Conservation (phyloP, 1,284 basidiomycete species). For the Ustilago sp. region DNA sequence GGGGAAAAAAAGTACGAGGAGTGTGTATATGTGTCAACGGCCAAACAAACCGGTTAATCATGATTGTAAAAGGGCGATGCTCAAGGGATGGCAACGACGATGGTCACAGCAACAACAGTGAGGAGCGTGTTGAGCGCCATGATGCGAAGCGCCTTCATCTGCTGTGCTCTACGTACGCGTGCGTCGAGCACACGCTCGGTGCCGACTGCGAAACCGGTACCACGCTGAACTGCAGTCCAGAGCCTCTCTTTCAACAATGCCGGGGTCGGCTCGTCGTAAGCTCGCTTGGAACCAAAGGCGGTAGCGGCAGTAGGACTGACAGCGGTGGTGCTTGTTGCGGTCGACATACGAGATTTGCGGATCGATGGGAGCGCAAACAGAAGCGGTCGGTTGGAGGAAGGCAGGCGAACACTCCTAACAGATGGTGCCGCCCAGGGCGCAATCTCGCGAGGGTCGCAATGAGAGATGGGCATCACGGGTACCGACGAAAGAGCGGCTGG, state of each 20-base stretch:
- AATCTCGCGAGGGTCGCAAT: constrained; percentile 26
- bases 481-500: neutral
- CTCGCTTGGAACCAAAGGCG: constrained; percentile 11
- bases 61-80: neutral
- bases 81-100: constrained; percentile 51
- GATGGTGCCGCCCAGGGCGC: constrained; percentile 29
- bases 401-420: constrained; percentile 7
- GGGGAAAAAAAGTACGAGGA: neutral
- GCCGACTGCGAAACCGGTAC: constrained; percentile 52
- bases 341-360: constrained; percentile 28
- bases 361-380: constrained; percentile 24
- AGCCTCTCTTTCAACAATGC: constrained; percentile 14
- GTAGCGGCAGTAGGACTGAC: constrained; percentile 5
- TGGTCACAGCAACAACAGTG: constrained; percentile 32
- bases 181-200: constrained; percentile 53
- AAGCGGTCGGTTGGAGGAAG: constrained; percentile 18
- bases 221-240: constrained; percentile 40
- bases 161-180: constrained; percentile 46
- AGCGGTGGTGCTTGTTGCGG: constrained; percentile 28
- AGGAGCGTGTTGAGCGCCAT: constrained; percentile 33
- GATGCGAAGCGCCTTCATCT: constrained; percentile 49
- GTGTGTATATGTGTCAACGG: neutral
- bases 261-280: constrained; percentile 13
- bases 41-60: constrained; percentile 5
- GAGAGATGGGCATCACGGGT: constrained; percentile 2